Base-by-base conservation (phyloP, 306 rosid genomes). In the Sicyos edulis region DNA sequence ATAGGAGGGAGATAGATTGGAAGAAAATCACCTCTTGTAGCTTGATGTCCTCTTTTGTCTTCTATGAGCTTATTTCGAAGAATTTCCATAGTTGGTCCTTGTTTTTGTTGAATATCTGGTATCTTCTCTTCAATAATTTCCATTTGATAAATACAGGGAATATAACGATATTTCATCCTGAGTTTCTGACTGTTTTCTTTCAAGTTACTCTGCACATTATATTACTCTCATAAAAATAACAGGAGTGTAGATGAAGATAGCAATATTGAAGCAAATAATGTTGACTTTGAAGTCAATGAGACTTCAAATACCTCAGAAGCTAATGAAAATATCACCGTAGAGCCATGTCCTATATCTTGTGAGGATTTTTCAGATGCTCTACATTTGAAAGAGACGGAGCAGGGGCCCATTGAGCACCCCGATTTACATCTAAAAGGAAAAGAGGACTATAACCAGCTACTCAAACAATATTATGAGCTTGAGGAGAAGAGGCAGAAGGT, bases 401-500 rank as follows among this genome's bases (percentile, higher is more conserved):
- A 73, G 13, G 79, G 64, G 53, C 72, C 58, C 42, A 15, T 50
- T 24, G 44, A 68, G 15, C 21, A 47, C 15, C 50, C 58, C 57
- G 1, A 79, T 84, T 82, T 84, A 58, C 70, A 77, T 82, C 56
- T 67, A 44, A 83, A 61, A 76, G 83, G 67, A 53, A 71, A 49
- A 20, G 88, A 85, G 50, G 84, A 82, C 53, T 90, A 92, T 86
- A 85, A 81, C 73, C 82, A 77, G 72, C 80, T 90, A 73, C 76
- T 92, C 49, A 75, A 73, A 10, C 77, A 82, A 64, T 92, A 85
- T 76, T 87, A 92, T 82, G 96, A 90, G 79, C 84, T 92, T 62
- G 96, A 90, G 85, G 93, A 88, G 83, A 83, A 88, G 76, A 86
- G 89, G 81, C 84, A 80, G 78, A 87, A 85, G 81, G 78, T 88